These are phyloP conservation scores for Aspergillus hortae DNA, from an alignment of 2,329 filamentous ascomycete genomes.

Conservation along the genomic window DNA sequence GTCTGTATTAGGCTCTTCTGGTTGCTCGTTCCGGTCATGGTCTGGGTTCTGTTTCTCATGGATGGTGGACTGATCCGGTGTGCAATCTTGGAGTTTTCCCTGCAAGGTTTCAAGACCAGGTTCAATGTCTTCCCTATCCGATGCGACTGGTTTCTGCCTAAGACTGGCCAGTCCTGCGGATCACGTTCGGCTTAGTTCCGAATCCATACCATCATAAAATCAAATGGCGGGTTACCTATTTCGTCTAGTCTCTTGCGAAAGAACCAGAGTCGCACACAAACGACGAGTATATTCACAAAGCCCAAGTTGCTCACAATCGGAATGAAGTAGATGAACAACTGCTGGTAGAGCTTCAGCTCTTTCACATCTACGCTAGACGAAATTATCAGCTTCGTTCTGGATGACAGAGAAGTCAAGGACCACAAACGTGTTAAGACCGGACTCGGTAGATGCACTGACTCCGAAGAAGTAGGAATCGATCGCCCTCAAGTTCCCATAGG, in stretches of 20 bases:
- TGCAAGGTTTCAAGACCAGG: too few relatives aligned
- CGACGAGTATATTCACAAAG: constrained; percentile 50
- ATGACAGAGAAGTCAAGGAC: neutral
- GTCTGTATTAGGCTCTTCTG: too few relatives aligned
- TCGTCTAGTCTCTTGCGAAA: constrained; percentile 47
- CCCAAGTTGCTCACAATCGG: constrained; percentile 49
- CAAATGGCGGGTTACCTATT: constrained; percentile 21
- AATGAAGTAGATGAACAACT: constrained; percentile 50
- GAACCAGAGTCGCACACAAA: constrained; percentile 48
- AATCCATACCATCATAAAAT: neutral
- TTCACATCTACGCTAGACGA: constrained; percentile 50
- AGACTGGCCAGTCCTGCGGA: neutral
- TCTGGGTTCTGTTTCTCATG: too few relatives aligned
- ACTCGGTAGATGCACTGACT: constrained; percentile 49
- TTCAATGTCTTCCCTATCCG: too few relatives aligned
- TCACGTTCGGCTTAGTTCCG: neutral
- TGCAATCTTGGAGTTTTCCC: too few relatives aligned
- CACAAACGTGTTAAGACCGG: constrained; percentile 50
- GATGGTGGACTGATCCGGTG: too few relatives aligned
- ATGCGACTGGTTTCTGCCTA: too few relatives aligned
- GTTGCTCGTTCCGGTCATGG: too few relatives aligned
- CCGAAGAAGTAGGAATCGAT: constrained; percentile 52
- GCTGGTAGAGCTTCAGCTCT: constrained; percentile 48
- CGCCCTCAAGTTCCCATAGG: constrained; percentile 39
- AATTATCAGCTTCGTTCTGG: neutral